Base-by-base conservation (phyloP, 768 basidiomycete species). In the Lanmaoa rubissima region DNA sequence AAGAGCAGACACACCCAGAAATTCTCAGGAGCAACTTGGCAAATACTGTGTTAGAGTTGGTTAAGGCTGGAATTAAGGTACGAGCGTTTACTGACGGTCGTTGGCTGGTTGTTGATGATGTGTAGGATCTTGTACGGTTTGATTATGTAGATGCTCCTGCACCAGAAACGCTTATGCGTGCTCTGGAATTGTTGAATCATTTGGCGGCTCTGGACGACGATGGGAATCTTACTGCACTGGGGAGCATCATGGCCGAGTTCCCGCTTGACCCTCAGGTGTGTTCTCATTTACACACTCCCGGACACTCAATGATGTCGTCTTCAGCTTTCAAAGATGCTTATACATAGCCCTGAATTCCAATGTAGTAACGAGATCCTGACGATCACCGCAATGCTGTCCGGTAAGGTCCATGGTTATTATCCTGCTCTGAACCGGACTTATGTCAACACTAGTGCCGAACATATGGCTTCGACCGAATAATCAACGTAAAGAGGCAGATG, bases 1-100 rank as follows among this genome's bases (percentile, higher is more conserved):
- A 98, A 73, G 95, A 98, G 69, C 96, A 98, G 74, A 99, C 96
- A 1, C 86, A 94, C 68, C 97, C 97, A 0, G 97, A 99, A 74
- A 98, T 99, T 65, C 73, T 98, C 54, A 76, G 95, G 59, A 92
- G 90, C 62, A 98, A 99, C 75, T 66, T 99, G 65, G 92, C 92
- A 54, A 98, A 94, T 64, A 89, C 91, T 0, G 94, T 98, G 14
- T 74, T 99, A 49, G 94, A 97, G 75, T 73, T 99, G 62, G 89
- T 94, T 61, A 99, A 98, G 73, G 79, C 97, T 21, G 96, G 97
- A 34, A 82, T 99, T 69, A 91, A 92, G 81, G 88, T 85, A 48
- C 26, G 60, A 48, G 5, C 44, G 26, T 51, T 55, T 10, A 8
- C 17, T 40, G 48, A n/a, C 19, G 10, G 11, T 43, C n/a, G 10